These are phyloP conservation scores for Suillus lakei DNA, from an alignment of 768 basidiomycete species.

Conservation along the genomic window DNA sequence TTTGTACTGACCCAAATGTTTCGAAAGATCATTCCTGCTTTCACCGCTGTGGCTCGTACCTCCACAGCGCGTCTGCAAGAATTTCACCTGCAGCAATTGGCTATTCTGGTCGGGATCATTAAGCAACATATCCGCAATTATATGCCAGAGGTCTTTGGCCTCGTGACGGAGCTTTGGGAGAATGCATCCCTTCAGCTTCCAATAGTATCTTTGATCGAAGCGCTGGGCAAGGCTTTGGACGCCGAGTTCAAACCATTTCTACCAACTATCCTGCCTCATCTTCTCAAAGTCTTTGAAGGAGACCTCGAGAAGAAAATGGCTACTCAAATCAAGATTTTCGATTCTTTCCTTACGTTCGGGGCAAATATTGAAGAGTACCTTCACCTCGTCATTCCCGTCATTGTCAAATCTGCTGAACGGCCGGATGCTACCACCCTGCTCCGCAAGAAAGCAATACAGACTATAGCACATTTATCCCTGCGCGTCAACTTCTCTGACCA, in stretches of 20 bases:
- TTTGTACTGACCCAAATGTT: neutral
- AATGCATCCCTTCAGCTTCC: constrained; percentile 83
- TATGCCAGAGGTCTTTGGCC: constrained; percentile 79
- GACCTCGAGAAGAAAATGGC: constrained; percentile 79
- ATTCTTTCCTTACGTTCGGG: constrained; percentile 94
- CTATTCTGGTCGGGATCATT: constrained; percentile 94
- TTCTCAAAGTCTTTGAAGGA: constrained; percentile 92
- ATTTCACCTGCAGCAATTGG: constrained; percentile 93
- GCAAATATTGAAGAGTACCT: constrained; percentile 97
- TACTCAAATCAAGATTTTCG: constrained; percentile 90
- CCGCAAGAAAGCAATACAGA: constrained; percentile 88
- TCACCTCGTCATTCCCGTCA: constrained; percentile 94
- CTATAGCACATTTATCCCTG: constrained; percentile 87
- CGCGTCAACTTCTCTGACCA: constrained; percentile 98
- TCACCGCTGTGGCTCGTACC: constrained; percentile 83
- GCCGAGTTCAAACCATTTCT: constrained; percentile 98
- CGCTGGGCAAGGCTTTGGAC: constrained; percentile 90
- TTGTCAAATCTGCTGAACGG: constrained; percentile 89
- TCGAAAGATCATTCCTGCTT: constrained; percentile 89
- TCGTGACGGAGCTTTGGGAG: constrained; percentile 93
- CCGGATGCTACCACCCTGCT: constrained; percentile 72
- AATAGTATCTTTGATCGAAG: constrained; percentile 90
- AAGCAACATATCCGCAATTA: constrained; percentile 97
- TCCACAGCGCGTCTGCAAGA: constrained; percentile 86
- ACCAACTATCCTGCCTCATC: constrained; percentile 84